Percentiles rank a stretch among this genome's conserved stretches.
phyloP scores from a whole-genome alignment of 441 rosid species.

The Hypseocharis bilobata region DNA sequence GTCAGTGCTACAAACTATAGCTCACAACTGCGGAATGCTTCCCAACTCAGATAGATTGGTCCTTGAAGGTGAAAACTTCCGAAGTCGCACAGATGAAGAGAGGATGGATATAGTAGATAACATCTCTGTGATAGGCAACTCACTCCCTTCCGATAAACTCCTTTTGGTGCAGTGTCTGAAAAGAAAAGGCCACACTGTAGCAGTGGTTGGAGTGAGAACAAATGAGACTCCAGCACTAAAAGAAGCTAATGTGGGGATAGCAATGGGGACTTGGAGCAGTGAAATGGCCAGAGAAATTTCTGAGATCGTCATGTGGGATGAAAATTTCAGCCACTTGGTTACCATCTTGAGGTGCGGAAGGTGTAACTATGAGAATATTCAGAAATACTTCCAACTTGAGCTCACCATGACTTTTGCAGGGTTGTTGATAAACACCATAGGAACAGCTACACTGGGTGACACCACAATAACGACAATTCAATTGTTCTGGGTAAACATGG shows the following conservation, averaged over 20 bases:
- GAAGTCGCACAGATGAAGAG: background rate
- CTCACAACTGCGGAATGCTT: background rate
- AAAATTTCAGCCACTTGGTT: background rate
- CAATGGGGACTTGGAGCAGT: background rate
- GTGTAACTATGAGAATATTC: background rate
- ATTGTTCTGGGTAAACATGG: background rate
- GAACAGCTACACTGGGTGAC: background rate
- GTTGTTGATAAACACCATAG: background rate
- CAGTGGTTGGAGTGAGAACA: constrained; percentile 14
- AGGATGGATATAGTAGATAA: background rate
- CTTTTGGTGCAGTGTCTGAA: constrained; percentile 8
- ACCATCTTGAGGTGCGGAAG: background rate
- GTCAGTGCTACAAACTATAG: no score
- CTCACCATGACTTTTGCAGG: background rate
- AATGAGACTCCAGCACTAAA: constrained; percentile 14
- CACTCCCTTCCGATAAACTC: background rate
- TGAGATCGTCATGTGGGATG: background rate
- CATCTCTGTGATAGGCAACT: constrained; percentile 11
- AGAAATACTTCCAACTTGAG: background rate
- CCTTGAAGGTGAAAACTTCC: constrained; percentile 5
- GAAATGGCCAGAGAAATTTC: background rate
- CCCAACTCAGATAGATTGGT: background rate
- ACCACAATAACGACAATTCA: background rate
- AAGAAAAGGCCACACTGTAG: constrained; percentile 11
- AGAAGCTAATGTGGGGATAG: constrained; percentile 17